These are phyloP conservation scores for Hypholoma sublateritium DNA, from an alignment of 768 basidiomycete genomes.

Conservation along the genomic window DNA sequence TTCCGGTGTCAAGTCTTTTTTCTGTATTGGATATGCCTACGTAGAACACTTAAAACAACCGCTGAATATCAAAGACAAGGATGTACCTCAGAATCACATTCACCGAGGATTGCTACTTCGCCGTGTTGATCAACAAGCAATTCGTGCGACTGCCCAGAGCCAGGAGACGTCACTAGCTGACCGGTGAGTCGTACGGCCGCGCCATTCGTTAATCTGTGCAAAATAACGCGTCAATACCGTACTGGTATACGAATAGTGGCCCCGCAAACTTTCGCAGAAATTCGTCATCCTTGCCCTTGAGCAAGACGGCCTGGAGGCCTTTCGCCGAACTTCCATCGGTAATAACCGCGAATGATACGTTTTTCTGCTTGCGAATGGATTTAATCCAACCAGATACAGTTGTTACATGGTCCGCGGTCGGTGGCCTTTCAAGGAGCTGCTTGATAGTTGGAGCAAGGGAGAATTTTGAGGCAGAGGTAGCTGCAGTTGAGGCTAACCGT, in stretches of 20 bases:
- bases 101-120: conserved; percentile 40
- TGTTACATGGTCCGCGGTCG: conserved; percentile 14
- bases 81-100: conserved; percentile 46
- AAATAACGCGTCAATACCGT: conserved; percentile 16
- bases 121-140: conserved; percentile 41
- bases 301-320: conserved; percentile 80
- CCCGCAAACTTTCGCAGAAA: conserved; percentile 15
- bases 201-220: conserved; percentile 39
- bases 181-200: conserved; percentile 42
- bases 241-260: conserved; percentile 18
- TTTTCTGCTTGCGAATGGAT: conserved; percentile 84
- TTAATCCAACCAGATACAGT: conserved; percentile 84
- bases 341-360: conserved; percentile 80
- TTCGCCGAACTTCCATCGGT: conserved; percentile 74
- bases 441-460: conserved; percentile 30
- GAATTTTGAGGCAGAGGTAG: conserved; percentile 16
- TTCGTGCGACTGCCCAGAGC: conserved; percentile 48
- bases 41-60: neutral
- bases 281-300: conserved; percentile 35
- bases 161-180: conserved; percentile 42
- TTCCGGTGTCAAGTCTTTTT: conserved; percentile 75
- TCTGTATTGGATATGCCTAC: conserved; percentile 90
- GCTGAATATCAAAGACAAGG: conserved; percentile 5
- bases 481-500: conserved; percentile 19
- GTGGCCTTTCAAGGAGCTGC: conserved; percentile 24